Base-by-base conservation (phyloP, 495 filamentous ascomycete genomes). In the Xylaria sp. region DNA sequence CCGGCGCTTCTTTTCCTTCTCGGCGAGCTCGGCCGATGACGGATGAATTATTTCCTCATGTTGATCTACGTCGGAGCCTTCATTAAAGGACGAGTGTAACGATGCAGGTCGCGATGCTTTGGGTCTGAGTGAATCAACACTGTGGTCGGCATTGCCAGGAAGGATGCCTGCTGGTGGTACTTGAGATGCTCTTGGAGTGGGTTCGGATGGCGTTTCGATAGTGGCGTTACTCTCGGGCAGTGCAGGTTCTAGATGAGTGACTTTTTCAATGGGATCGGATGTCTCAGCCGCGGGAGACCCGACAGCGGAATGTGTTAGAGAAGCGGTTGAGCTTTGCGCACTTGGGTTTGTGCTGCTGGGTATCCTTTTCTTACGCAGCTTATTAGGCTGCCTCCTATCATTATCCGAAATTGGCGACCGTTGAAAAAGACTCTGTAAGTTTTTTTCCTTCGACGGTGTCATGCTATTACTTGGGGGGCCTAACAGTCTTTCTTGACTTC, bases 311-410 rank as follows among this genome's bases (percentile, higher is more conserved):
- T 82, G 83, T 40, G 88, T 84, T 19, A 98, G 81, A 3, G 94
- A 97, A 1, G 90, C 86, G 8, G 89, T 90, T 8, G 95, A 98
- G 70, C 93, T 96, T 70, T 97, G 93, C 1, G 95, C 93, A 74
- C 94, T 97, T 37, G 87, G 89, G 72, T 92, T 93, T 21, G 89
- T 84, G 74, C 91, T 92, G 21, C 90, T 89, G 2, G 90, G 89
- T 35, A 92, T 83, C 48, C 91, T 87, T 81, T 92, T 95, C 81
- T 98, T 98, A 76, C 87, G 90, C 72, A 98, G 80, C 79, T 95
- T 95, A 71, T 97, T 97, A 2, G 93, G 92, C 76, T 90, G 90
- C 57, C 92, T 86, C 17, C 87, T 88, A 67, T 86, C 88, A 48
- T 85, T 84, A 40, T 93, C 93, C 24, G 83, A 85, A 55, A 85